phyloP scores from a whole-genome alignment of 306 rosid genomes.

The Biancaea sappan region DNA sequence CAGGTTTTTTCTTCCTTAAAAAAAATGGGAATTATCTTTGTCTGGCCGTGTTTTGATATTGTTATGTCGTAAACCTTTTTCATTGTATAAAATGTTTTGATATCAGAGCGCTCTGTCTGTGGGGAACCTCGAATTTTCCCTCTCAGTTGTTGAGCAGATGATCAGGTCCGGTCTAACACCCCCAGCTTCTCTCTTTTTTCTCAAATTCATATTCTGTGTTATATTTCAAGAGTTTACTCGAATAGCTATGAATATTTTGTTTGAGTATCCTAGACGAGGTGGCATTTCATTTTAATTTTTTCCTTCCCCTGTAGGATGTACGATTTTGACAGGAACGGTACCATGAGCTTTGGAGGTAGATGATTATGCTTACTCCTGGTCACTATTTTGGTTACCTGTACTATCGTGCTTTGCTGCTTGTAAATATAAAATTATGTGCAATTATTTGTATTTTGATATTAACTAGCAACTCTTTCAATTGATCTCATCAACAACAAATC shows the following conservation, averaged over 20 bases:
- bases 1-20: conserved; percentile 47
- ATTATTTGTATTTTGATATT: neutral
- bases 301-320: conserved; percentile 56
- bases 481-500: neutral
- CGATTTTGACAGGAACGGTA: conserved; percentile 90
- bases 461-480: neutral
- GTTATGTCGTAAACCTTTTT: neutral
- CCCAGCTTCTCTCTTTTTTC: neutral
- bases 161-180: conserved; percentile 56
- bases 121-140: conserved; percentile 82
- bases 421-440: neutral
- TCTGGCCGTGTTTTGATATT: neutral
- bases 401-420: neutral
- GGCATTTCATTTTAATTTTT: neutral
- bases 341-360: conserved; percentile 82
- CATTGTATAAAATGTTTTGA: neutral
- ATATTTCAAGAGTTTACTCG: neutral
- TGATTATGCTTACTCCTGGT: neutral
- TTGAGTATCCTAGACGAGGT: neutral
- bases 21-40: neutral
- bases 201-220: neutral
- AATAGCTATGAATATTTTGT: neutral
- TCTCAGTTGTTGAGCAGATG: conserved; percentile 88
- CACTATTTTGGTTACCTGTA: neutral
- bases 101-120: conserved; percentile 72